These are phyloP conservation scores for Phytophthora idaei DNA, from an alignment of 352 stramenopile species.

Conservation along the genomic window DNA sequence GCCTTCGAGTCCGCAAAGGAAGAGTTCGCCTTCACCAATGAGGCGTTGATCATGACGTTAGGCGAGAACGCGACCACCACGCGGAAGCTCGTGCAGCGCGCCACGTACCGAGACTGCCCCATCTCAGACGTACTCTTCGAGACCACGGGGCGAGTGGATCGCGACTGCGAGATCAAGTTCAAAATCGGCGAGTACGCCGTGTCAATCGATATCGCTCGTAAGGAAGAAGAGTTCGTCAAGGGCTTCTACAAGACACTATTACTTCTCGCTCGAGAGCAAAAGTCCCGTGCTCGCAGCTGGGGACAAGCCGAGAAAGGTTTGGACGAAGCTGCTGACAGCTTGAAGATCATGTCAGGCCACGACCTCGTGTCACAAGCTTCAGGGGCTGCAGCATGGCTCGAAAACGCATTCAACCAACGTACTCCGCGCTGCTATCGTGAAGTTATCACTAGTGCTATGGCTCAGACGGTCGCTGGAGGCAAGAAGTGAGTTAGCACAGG, in stretches of 20 bases:
- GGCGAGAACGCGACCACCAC: conserved; percentile 54
- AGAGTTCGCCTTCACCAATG: conserved; percentile 69
- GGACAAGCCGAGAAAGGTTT: conserved; percentile 36
- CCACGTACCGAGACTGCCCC: conserved; percentile 45
- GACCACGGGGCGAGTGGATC: conserved; percentile 59
- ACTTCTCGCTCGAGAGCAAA: conserved; percentile 47
- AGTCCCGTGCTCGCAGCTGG: conserved; percentile 42
- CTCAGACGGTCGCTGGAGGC: conserved; percentile 20
- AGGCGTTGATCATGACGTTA: conserved; percentile 48
- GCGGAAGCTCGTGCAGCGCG: conserved; percentile 46
- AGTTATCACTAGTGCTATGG: conserved; percentile 27
- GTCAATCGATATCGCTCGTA: conserved; percentile 59
- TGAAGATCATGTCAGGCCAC: conserved; percentile 38
- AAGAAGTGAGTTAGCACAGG: conserved; percentile 20
- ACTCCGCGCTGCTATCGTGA: conserved; percentile 45
- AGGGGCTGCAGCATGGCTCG: conserved; percentile 34
- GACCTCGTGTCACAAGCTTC: conserved; percentile 37
- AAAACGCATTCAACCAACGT: conserved; percentile 35
- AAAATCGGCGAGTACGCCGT: conserved; percentile 41
- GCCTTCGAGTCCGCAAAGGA: conserved; percentile 63
- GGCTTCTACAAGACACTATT: conserved; percentile 59
- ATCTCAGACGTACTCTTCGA: conserved; percentile 51
- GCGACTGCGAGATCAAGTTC: conserved; percentile 76
- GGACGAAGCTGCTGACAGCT: conserved; percentile 34
- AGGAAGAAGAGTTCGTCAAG: conserved; percentile 54